Conservation (phyloP, 176 grass and related monocot species). For the Aegilops speltoides region DNA sequence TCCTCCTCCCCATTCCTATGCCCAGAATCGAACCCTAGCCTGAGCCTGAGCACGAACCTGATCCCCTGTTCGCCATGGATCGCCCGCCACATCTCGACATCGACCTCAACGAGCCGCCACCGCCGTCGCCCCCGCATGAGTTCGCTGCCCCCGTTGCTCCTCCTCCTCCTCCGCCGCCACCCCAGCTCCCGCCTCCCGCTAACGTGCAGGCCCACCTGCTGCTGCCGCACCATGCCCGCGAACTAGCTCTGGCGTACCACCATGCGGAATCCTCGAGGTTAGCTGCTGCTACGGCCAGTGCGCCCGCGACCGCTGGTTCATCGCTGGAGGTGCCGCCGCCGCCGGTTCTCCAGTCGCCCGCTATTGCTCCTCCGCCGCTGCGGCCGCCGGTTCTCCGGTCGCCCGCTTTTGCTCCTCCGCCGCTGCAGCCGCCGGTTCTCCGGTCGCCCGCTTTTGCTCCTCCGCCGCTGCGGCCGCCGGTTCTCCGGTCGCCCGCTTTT, state of each 20-base stretch:
- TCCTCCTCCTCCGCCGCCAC: background rate
- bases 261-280: background rate
- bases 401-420: too few relatives aligned
- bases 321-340: background rate
- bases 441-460: too few relatives aligned
- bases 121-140: conserved; percentile 14
- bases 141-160: background rate
- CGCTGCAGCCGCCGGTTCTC: too few relatives aligned
- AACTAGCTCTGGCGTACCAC: conserved; percentile 39
- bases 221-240: conserved; percentile 45
- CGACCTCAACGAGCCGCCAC: conserved; percentile 86
- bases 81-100: conserved; percentile 59
- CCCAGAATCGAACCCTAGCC: background rate
- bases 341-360: background rate
- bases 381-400: too few relatives aligned
- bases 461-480: too few relatives aligned
- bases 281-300: background rate
- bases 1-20: conserved; percentile 6
- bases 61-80: conserved; percentile 41
- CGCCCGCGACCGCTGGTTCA: background rate
- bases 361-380: background rate
- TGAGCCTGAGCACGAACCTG: conserved; percentile 4
- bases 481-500: background rate
- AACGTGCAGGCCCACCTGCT: conserved; percentile 4
- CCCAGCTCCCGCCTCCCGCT: background rate